Evolutionary conservation across 805 yeast species (phyloP), one percentile per base, ranked within the genome.

Genomic region (Ogataea polymorpha): DNA sequence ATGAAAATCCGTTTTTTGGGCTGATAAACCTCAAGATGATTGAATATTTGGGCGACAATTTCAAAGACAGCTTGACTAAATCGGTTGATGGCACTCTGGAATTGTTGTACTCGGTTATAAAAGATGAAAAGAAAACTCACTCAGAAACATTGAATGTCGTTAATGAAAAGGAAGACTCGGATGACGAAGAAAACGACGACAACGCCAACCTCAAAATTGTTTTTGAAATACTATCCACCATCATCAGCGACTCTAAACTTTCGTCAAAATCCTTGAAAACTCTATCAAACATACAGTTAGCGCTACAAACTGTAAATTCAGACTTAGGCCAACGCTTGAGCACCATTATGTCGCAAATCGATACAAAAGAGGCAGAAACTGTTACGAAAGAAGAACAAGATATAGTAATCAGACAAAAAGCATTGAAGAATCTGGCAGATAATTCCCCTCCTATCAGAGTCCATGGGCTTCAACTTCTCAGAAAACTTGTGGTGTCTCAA

Each of bases 391-490:
- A 45, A 30, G 68, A 66, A 9, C 41, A 56, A 6, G 75, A 80
- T 34, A 59, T 59, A 20, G 64, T 63, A 17, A 46, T 61, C 0
- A 62, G 84, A 34, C 71, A 74, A 12, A 68, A 76, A 23, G 96
- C 96, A 0, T 63, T 86, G 26, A 66, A 74, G 1, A 77, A 80
- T 44, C 61, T 93, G 31, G 79, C 79, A 41, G 96, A 90, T 61
- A 85, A 90, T 0, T 63, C 84, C 31, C 81, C 86, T 3, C 96
- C 98, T 0, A 76, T 91, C 2, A 70, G 89, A 39, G 98, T 95
- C 0, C 89, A 86, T 60, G 98, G 98, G 0, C 63, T 93, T 7
- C 76, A 75, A 47, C 61, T 80, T 17, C 60, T 91, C 23, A 68
- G 87, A 21, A 70, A 73, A 41, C 66, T 88, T 31, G 35, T 39